Percentiles rank a stretch among this genome's conserved stretches.
phyloP scores from a whole-genome alignment of 805 yeast species.

The Yarrowia divulgata region DNA sequence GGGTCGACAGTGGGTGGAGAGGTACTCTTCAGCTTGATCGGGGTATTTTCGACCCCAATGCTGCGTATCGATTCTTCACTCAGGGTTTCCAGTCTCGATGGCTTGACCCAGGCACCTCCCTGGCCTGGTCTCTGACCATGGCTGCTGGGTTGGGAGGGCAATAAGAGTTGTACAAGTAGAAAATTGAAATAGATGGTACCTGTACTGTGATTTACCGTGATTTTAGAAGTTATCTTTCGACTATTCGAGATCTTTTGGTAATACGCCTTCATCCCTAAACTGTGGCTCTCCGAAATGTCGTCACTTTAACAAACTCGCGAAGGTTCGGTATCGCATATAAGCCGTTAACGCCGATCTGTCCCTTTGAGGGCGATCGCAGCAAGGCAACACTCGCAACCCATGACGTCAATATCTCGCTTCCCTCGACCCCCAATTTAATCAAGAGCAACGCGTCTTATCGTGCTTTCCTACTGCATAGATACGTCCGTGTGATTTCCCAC shows the following conservation, averaged over 20 bases:
- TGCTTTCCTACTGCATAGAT: not conserved
- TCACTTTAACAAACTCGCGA: not conserved
- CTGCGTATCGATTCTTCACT: constrained; percentile 68
- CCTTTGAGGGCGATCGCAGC: not conserved
- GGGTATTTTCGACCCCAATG: constrained; percentile 73
- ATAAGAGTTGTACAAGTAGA: not conserved
- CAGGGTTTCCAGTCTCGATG: constrained; percentile 59
- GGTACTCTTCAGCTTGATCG: constrained; percentile 74
- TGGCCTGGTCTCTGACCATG: constrained; percentile 84
- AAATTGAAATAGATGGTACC: not conserved
- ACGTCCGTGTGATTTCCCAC: not conserved
- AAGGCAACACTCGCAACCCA: not conserved
- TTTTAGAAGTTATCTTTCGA: too few species aligned
- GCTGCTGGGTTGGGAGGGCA: constrained; percentile 53
- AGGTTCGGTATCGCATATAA: constrained; percentile 16
- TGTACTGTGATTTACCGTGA: not conserved
- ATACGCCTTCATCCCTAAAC: too few species aligned
- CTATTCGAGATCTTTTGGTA: too few species aligned
- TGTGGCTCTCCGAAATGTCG: not conserved
- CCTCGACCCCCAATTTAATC: not conserved
- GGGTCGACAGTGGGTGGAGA: constrained; percentile 57
- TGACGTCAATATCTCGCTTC: too few species aligned
- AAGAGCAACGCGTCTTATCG: not conserved
- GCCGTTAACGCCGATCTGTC: constrained; percentile 21
- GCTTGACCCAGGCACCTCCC: constrained; percentile 84